Evolutionary conservation across 2,329 filamentous ascomycete species (phyloP), one percentile per base, ranked within the genome.

Genomic region (Curvularia spicifera): DNA sequence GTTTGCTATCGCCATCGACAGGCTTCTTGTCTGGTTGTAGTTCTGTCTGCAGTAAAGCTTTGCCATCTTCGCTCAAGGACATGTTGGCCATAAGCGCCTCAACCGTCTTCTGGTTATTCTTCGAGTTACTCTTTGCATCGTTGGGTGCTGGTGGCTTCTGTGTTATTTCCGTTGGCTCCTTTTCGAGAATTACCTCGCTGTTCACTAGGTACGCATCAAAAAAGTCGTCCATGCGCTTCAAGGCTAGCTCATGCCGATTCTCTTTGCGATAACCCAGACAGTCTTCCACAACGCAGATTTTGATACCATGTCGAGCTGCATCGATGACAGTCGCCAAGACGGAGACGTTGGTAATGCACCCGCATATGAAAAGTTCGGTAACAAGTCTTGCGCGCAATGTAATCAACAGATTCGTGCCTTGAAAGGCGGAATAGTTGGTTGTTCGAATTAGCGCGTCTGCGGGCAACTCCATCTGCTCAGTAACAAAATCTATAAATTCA

Each of bases 281-380:
- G 74, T 98, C 93, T 51, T 95, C 89, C 39, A 98, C 81, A 12
- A 98, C 81, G 5, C 90, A 95, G 70, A 97, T 91, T n/a, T 87
- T 83, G 70, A 96, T 88, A 4, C 93, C 95, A 75, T 97, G 90
- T 20, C 90, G 86, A 1, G 91, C 93, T 10, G 94, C 95, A 71
- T 97, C 95, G 62, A 96, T 83, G 3, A 93, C 93, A 0, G 94
- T 97, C 7, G 95, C 94, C 72, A 95, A 93, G 46, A 98, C 88
- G 31, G 93, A 93, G 35, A 96, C 82, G 70, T 98, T 97, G 43
- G 89, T 91, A 48, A 96, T 84, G 44, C 90, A 89, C 22, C 95
- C 95, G 70, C 91, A 96, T 24, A 98, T 85, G 76, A 91, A 97
- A 12, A 99, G 81, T 69, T 97, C 91, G 2, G 93, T 97, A 57